These are phyloP conservation scores for Pistacia integerrima DNA, from an alignment of 345 rosid species.

Conservation along the genomic window DNA sequence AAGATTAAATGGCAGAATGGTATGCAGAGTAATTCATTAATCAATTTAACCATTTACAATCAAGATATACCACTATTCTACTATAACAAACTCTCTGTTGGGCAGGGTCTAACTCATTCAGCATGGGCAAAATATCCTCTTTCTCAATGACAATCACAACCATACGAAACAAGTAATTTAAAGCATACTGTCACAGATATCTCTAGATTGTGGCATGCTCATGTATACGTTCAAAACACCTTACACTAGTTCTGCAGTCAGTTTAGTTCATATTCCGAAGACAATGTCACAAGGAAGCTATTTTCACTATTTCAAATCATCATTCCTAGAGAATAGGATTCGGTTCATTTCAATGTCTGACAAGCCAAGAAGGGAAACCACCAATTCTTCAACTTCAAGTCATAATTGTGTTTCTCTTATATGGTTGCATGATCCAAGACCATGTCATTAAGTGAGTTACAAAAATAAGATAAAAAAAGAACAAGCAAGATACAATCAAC, in stretches of 20 bases:
- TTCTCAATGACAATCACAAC: background rate
- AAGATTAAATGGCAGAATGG: constrained; percentile 1
- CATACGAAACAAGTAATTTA: background rate
- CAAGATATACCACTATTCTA: background rate
- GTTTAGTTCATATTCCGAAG: background rate
- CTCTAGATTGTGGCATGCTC: background rate
- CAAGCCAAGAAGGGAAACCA: too few relatives aligned
- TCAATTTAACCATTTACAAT: background rate
- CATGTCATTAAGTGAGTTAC: too few relatives aligned
- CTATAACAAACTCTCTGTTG: background rate
- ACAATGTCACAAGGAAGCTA: background rate
- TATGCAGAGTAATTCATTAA: background rate
- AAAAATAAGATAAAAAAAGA: too few relatives aligned
- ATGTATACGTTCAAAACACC: constrained; percentile 2
- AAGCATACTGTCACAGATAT: background rate
- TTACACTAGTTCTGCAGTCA: background rate
- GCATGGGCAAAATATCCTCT: background rate
- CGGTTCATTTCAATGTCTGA: background rate
- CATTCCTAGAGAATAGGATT: background rate
- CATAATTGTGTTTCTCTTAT: too few relatives aligned
- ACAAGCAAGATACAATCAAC: too few relatives aligned
- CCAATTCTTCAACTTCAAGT: too few relatives aligned
- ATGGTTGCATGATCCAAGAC: too few relatives aligned
- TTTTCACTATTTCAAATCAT: background rate
- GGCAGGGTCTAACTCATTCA: background rate